Percentiles rank a stretch among this genome's conserved stretches.
Evolutionary conservation across 1,284 basidiomycete genomes (phyloP).

Genomic region (Sporisorium scitamineum): DNA sequence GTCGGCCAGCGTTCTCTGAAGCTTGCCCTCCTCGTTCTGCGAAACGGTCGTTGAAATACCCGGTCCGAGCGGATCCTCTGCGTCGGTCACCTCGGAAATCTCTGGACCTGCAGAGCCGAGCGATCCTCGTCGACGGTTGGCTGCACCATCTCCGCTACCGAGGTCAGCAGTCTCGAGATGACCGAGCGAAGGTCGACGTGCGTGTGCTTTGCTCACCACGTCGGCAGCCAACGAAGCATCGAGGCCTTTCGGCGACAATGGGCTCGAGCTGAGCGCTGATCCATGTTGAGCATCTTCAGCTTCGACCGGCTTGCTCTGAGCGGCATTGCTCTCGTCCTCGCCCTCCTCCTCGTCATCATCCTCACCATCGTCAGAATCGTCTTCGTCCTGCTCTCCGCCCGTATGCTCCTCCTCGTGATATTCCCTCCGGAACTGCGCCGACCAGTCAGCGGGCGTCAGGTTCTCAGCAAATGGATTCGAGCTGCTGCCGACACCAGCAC

Average conservation of each 20-base stretch:
- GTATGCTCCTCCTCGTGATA: conserved; percentile 41
- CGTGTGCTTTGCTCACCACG: conserved; percentile 44
- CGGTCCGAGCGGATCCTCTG: conserved; percentile 53
- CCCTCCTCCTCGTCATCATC: conserved; percentile 32
- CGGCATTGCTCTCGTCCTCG: conserved; percentile 27
- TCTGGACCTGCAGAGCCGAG: conserved; percentile 34
- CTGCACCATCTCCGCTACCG: neutral
- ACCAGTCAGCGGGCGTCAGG: conserved; percentile 68
- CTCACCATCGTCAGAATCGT: conserved; percentile 57
- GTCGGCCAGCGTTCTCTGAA: conserved; percentile 61
- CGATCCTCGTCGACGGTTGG: conserved; percentile 21
- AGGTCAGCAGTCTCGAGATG: conserved; percentile 39
- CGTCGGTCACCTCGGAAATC: conserved; percentile 40
- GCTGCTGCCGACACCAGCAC: conserved; percentile 6
- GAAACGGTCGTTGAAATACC: conserved; percentile 44
- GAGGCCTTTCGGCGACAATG: conserved; percentile 17
- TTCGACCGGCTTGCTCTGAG: conserved; percentile 29
- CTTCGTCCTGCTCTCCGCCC: conserved; percentile 30
- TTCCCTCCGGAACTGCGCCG: conserved; percentile 60
- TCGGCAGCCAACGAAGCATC: conserved; percentile 20
- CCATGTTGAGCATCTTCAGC: neutral
- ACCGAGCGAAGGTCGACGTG: conserved; percentile 45
- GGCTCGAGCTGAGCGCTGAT: conserved; percentile 42
- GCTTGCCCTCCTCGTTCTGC: conserved; percentile 52
- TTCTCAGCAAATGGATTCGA: conserved; percentile 58